Evolutionary conservation across 2,329 filamentous ascomycete species (phyloP), one percentile per base, ranked within the genome.

Genomic region (Diaporthe sp.): DNA sequence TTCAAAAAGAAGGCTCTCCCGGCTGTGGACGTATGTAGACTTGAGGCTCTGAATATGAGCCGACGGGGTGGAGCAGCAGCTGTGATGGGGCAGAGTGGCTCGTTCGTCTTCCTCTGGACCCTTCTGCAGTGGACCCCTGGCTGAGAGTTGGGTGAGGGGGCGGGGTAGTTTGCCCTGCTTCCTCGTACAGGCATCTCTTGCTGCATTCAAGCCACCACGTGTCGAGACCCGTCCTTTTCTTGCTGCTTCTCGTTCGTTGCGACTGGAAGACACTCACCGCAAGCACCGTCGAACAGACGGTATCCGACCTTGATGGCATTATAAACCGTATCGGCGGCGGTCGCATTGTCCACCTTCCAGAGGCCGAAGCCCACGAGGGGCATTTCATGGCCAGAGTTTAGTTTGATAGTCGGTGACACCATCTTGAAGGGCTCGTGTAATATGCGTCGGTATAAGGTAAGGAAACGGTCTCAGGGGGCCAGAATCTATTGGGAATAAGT

Each of bases 281-380:
- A 90, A 74, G 90, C 90, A 79, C 90, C 90, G 79, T 92, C 90
- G 71, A 92, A 87, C 55, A 92, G 84, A 79, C 90, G 87, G 84
- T 92, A 92, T 55, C 90, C 90, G 70, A 85, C 85, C 86, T 92
- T 92, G 86, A 92, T 91, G 82, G 91, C 91, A 78, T 95, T 92
- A 88, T 96, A 96, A 79, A 96, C 92, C 76, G 90, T 91, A 80
- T 96, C 94, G 80, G 94, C 92, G 82, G 90, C 92, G 73, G 91
- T 92, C 72, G 91, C 90, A 79, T 93, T 94, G 84, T 91, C 91
- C 78, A 97, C 93, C 87, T 97, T 97, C 94, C 94, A 97, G 79
- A 96, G 90, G 76, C 93, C 93, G 83, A 94, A 94, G 84, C 93
- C 93, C 79, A 94, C 92, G 83, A 93, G 90, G 81, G 93, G 93